Conservation (phyloP, 495 filamentous ascomycete species). For the Talaromyces stipitatus region DNA sequence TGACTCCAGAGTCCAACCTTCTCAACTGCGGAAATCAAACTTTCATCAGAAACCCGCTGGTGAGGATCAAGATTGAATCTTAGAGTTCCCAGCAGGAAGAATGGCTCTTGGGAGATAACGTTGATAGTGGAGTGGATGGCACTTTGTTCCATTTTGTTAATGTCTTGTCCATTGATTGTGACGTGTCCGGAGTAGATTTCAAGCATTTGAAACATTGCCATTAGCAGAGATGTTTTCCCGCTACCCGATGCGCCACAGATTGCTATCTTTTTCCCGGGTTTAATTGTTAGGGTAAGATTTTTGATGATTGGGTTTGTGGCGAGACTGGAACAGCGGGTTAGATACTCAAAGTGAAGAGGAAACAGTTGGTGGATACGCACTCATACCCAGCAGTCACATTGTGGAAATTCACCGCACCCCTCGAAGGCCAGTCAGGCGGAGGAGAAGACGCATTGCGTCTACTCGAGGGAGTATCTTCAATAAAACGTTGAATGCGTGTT, state of each 20-base stretch:
- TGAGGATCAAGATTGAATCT: conserved; percentile 25
- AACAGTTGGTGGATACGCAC: conserved; percentile 6
- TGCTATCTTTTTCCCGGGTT: conserved; percentile 24
- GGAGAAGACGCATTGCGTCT: conserved; percentile 10
- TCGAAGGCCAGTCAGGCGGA: conserved; percentile 18
- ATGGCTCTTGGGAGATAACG: conserved; percentile 30
- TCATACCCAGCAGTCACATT: conserved; percentile 18
- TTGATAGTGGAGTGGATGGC: conserved; percentile 13
- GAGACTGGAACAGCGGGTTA: neutral
- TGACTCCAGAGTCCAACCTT: conserved; percentile 14
- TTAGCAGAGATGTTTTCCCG: conserved; percentile 19
- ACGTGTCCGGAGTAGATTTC: conserved; percentile 6
- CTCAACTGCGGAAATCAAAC: conserved; percentile 15
- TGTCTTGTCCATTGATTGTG: conserved; percentile 14
- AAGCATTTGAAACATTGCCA: conserved; percentile 7
- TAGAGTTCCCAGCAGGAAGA: conserved; percentile 22
- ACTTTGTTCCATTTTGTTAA: conserved; percentile 11
- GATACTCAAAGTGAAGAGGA: neutral
- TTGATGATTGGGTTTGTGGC: conserved; percentile 1
- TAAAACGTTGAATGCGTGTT: conserved; percentile 32
- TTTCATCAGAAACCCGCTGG: conserved; percentile 7
- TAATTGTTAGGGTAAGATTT: conserved; percentile 18
- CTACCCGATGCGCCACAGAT: conserved; percentile 32
- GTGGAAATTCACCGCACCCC: conserved; percentile 17
- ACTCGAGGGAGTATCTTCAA: conserved; percentile 21